A percentile compares a stretch with the other conserved stretches of the same genome.
Conservation (phyloP, 2,329 filamentous ascomycete species). For the Diaporthe sp. region DNA sequence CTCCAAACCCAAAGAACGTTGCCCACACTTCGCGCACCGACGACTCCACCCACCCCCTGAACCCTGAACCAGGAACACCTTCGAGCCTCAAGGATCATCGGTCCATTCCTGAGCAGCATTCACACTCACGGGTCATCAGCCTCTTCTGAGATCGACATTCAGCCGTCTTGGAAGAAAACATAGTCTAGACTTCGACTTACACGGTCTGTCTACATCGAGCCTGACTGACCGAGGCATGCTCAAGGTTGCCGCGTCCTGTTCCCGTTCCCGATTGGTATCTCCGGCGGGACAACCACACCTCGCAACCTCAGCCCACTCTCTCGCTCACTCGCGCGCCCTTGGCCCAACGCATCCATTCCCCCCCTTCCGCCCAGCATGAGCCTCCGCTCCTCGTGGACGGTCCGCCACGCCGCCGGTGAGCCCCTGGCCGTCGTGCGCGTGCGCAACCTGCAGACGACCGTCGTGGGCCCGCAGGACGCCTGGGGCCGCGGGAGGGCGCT, state of each 20-base stretch:
- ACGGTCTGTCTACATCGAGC: neutral
- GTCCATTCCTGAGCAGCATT: slow-evolving; percentile 22
- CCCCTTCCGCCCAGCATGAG: slow-evolving; percentile 30
- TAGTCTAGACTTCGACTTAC: neutral
- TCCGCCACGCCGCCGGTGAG: slow-evolving; percentile 57
- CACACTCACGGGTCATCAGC: slow-evolving; percentile 16
- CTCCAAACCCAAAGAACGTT: no score
- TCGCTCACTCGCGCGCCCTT: neutral
- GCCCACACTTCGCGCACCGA: no score
- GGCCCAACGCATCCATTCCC: neutral
- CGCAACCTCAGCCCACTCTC: neutral
- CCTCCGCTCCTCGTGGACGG: slow-evolving; percentile 54
- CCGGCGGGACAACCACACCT: neutral
- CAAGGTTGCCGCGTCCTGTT: slow-evolving; percentile 1
- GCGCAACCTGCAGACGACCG: slow-evolving; percentile 70
- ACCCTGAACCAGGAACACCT: neutral
- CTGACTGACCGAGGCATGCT: neutral
- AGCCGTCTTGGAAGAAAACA: slow-evolving; percentile 22
- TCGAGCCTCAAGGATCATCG: slow-evolving; percentile 8
- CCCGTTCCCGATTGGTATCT: neutral
- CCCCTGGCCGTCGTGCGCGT: slow-evolving; percentile 70
- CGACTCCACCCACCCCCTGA: slow-evolving; percentile 28
- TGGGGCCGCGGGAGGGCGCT: slow-evolving; percentile 73
- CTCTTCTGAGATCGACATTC: slow-evolving; percentile 34
- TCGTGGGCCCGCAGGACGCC: slow-evolving; percentile 73